These are phyloP conservation scores for Gorgonomyces haynaldii DNA, from an alignment of 192 early-diverging fungal genomes.

Conservation along the genomic window DNA sequence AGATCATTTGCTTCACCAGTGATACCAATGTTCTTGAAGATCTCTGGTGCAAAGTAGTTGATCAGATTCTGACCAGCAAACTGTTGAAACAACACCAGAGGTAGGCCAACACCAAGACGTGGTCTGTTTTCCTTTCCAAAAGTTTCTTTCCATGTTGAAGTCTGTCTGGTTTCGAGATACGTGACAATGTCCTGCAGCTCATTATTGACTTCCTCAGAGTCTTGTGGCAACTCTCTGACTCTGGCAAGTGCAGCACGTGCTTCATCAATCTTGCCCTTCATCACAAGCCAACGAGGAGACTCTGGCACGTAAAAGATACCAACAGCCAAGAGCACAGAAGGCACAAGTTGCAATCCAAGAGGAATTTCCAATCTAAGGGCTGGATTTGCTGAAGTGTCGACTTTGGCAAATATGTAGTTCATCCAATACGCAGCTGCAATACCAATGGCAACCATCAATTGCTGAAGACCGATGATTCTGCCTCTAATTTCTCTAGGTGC, in stretches of 20 bases:
- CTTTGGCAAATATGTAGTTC: background rate
- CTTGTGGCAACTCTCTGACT: background rate
- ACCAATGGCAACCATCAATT: conserved; percentile 72
- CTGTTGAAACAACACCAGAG: conserved; percentile 4
- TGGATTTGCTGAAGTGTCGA: background rate
- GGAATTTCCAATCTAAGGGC: background rate
- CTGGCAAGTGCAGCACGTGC: background rate
- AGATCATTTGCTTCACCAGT: conserved; percentile 7
- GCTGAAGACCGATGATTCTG: conserved; percentile 62
- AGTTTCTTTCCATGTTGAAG: background rate
- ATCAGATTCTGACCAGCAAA: conserved; percentile 18
- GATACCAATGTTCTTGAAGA: conserved; percentile 14
- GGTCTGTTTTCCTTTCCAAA: background rate
- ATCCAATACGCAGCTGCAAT: conserved; percentile 33
- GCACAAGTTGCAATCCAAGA: background rate
- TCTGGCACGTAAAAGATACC: background rate
- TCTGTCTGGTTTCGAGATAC: background rate
- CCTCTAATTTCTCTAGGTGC: conserved; percentile 69
- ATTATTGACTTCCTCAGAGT: background rate
- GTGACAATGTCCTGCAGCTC: background rate
- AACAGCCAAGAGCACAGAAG: background rate
- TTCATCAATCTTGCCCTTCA: background rate
- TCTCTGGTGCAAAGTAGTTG: conserved; percentile 15
- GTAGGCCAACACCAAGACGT: background rate
- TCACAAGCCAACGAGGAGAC: background rate